These are phyloP conservation scores for Pseudogymnoascus sp. DNA, from an alignment of 2,329 filamentous ascomycete species.

Conservation along the genomic window DNA sequence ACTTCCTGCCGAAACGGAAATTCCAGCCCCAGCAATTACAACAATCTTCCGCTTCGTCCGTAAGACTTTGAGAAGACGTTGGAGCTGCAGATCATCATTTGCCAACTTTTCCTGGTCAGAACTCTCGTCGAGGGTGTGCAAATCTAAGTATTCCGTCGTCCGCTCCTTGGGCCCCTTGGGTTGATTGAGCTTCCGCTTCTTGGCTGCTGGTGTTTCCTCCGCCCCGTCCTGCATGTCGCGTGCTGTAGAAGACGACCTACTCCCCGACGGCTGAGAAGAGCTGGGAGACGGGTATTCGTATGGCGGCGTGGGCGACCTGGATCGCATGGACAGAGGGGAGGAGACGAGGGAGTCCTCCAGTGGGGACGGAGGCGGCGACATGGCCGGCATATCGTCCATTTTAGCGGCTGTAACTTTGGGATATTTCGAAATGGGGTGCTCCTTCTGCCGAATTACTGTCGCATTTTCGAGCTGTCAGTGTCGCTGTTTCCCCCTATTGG, in stretches of 20 bases:
- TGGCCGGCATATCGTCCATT: constrained; percentile 2
- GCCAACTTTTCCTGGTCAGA: constrained; percentile 35
- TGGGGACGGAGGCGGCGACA: neutral
- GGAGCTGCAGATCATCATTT: constrained; percentile 53
- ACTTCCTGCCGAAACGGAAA: constrained; percentile 92
- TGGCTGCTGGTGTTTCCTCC: constrained; percentile 61
- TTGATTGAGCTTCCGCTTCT: constrained; percentile 61
- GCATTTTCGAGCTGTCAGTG: neutral
- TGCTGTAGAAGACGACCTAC: constrained; percentile 14
- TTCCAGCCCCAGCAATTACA: constrained; percentile 90
- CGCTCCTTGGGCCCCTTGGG: constrained; percentile 59
- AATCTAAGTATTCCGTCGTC: constrained; percentile 73
- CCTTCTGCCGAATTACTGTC: neutral
- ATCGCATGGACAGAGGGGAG: constrained; percentile 28
- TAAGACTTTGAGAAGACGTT: constrained; percentile 63
- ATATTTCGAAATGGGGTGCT: neutral
- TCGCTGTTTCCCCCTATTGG: neutral
- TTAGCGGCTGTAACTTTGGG: neutral
- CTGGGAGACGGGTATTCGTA: constrained; percentile 25
- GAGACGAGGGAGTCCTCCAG: constrained; percentile 18
- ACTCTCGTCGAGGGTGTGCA: constrained; percentile 44
- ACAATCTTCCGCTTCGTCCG: constrained; percentile 94
- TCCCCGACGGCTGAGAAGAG: constrained; percentile 22
- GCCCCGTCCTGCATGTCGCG: constrained; percentile 16
- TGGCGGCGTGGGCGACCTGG: constrained; percentile 27